Evolutionary conservation across 495 filamentous ascomycete genomes (phyloP), one percentile per base, ranked within the genome.

Genomic region (Hyaloscypha finlandica): DNA sequence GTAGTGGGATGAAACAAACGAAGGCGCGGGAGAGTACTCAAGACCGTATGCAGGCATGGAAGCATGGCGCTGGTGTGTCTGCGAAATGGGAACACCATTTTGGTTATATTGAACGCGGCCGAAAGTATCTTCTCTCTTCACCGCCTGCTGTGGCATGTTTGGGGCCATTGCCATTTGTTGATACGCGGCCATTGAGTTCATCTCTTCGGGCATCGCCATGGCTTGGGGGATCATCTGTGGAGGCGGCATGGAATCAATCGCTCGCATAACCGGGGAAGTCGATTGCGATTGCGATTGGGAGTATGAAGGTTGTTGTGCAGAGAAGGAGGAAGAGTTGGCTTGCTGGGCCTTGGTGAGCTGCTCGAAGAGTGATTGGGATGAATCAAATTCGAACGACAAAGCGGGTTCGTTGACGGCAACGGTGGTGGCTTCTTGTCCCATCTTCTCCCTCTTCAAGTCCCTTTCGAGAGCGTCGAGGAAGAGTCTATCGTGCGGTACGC

Each of bases 291-390:
- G 86, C 16, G 71, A 56, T 59, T 73, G 71, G 75, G 91, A 87
- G 83, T 88, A 94, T 77, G 90, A 88, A 74, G 90, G 87, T 75
- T 94, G 82, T 71, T 85, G 92, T 68, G 90, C 91, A 81, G 87
- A 92, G 84, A 97, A 97, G 31, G 94, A 96, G 30, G 94, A 97
- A 39, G 93, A 92, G 80, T 95, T 98, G 76, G 93, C 93, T 85
- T 98, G 96, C 81, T 99, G 96, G 37, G 94, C 93, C 83, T 98
- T 99, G 73, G 95, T 98, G 85, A 99, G 90, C 81, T 98, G 96
- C 84, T 99, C 95, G 79, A 97, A 99, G 64, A 99, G 87, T 70
- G 95, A 97, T 80, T 99, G 95, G 51, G 96, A 98, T 63, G 95
- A 97, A 80, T 99, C 95, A 78, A 97, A 99, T 79, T 98, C 93